Evolutionary conservation across 805 yeast species (phyloP).

Genomic region (Ogataea zsoltii): DNA sequence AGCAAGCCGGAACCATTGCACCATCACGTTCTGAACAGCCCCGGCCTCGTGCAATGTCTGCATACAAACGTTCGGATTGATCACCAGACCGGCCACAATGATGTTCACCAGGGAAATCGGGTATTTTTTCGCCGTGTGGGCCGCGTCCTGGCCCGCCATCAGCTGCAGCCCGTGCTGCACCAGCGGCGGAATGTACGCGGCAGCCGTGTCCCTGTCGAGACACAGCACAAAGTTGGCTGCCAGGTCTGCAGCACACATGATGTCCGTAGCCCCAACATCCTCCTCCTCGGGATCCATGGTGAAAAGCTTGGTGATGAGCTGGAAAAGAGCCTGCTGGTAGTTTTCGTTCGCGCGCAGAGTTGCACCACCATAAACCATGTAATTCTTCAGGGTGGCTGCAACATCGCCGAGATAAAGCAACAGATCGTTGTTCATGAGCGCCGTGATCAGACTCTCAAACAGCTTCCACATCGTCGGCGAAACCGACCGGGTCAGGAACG

Average conservation of each 20-base stretch:
- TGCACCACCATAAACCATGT: conserved; percentile 55
- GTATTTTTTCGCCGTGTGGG: conserved; percentile 26
- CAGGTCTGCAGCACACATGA: conserved; percentile 58
- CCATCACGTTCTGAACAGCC: conserved; percentile 53
- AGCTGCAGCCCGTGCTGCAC: conserved; percentile 45
- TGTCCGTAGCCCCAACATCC: conserved; percentile 57
- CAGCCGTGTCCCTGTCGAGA: conserved; percentile 46
- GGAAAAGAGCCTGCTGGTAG: conserved; percentile 49
- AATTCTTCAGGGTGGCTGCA: conserved; percentile 71
- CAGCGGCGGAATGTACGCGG: conserved; percentile 46
- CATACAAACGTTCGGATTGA: conserved; percentile 58
- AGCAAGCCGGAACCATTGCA: conserved; percentile 62
- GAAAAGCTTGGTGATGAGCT: conserved; percentile 47
- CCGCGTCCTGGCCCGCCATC: conserved; percentile 35
- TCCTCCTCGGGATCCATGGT: conserved; percentile 28
- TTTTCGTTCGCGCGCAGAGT: conserved; percentile 48
- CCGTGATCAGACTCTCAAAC: conserved; percentile 49
- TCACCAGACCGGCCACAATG: conserved; percentile 61
- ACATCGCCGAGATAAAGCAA: conserved; percentile 74
- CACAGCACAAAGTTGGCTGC: conserved; percentile 64
- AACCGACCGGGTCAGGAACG: conserved; percentile 60
- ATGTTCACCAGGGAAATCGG: conserved; percentile 58
- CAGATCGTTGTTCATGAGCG: conserved; percentile 47
- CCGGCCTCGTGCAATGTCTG: conserved; percentile 46
- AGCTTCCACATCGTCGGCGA: conserved; percentile 77